Base-by-base conservation (phyloP, 495 filamentous ascomycete genomes). In the Daldinia caldariorum region DNA sequence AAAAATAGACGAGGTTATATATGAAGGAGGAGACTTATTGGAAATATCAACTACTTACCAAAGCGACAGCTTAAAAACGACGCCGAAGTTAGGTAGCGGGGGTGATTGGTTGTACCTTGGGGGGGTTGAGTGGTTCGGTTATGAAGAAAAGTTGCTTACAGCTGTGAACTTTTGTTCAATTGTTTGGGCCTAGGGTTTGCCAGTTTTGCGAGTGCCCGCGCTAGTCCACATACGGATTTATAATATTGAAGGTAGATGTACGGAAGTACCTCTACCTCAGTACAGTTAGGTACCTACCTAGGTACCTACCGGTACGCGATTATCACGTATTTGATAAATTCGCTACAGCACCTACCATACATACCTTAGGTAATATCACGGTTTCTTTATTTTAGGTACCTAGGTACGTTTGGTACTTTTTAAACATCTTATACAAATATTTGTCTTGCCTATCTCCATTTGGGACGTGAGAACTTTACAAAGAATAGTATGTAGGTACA, bases 31-130 rank as follows among this genome's bases (percentile, higher is more conserved):
- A 22, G 4, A 22, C 20, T 47, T 13, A 38, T 53, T 10, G 49
- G 4, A 63, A 58, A 61, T 47, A 26, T 16, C 18, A 4, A 47
- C 1, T n/a, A 72, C 70, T 72, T 55, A 68, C 70, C 34, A 16
- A 53, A 53, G 49, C 49, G 49, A 53, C 49, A 50, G 60, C 31
- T 53, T 64, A 51, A 64, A 41, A 67, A 43, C 20, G 59, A 61
- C 47, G 41, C 54, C 49, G 55, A 61, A 67, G 51, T 72, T 58
- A 58, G 50, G 56, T 71, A 67, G 65, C 64, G 65, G 70, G 53
- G 70, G 70, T 72, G 65, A 72, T 72, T 72, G 70, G 70, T 65
- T 65, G 64, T 72, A 62, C 39, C 59, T 57, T 56, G 59, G 63
- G 63, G 50, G 43, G 45, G 59, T 53, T 72, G 50, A 43, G 62